Evolutionary conservation across 305 asterid genomes (phyloP).

Genomic region (Coffea humblotiana): DNA sequence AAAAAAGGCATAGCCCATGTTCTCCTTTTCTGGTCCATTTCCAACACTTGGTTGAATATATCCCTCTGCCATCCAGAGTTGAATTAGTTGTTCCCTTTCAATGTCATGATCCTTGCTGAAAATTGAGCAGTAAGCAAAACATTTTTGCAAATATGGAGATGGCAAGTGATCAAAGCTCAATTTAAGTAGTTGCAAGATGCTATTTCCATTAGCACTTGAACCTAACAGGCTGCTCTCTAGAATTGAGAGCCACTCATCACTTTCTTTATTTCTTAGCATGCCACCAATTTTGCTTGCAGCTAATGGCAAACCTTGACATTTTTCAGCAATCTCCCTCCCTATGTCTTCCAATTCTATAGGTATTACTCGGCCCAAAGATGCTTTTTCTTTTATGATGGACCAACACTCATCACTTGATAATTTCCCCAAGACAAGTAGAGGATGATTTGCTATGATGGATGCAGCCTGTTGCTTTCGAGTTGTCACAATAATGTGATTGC

Average conservation of each 20-base stretch:
- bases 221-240: conserved; percentile 4
- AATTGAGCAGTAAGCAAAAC: conserved; percentile 45
- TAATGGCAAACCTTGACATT: conserved; percentile 7
- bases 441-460: not conserved
- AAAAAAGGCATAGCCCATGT: conserved; percentile 23
- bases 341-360: not conserved
- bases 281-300: conserved; percentile 7
- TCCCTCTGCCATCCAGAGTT: conserved; percentile 29
- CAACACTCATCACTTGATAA: not conserved
- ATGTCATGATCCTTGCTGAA: conserved; percentile 20
- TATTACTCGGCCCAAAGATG: not conserved
- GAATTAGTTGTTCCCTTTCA: conserved; percentile 15
- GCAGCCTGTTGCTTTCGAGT: not conserved
- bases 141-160: conserved; percentile 26
- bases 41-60: conserved; percentile 6
- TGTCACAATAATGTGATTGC: conserved; percentile 8
- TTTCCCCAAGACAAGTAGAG: not conserved
- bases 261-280: not conserved
- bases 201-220: conserved; percentile 3
- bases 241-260: conserved; percentile 3
- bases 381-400: not conserved
- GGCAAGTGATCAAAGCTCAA: conserved; percentile 36
- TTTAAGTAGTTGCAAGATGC: conserved; percentile 19
- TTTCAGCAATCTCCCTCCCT: not conserved
- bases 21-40: conserved; percentile 13